Evolutionary conservation across 495 filamentous ascomycete genomes (phyloP).

Genomic region (Neurospora sp.): DNA sequence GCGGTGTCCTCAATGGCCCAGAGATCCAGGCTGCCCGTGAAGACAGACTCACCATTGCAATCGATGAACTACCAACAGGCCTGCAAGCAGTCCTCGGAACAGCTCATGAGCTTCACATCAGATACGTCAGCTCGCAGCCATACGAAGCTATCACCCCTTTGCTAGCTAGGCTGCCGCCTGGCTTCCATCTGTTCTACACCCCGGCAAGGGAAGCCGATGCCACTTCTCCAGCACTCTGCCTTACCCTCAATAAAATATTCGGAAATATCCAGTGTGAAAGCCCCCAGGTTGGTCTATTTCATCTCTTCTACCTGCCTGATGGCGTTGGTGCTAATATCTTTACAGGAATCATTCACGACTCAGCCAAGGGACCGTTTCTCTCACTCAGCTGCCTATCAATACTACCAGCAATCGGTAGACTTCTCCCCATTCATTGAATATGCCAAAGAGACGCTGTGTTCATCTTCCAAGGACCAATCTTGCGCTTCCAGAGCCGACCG

Average conservation of each 20-base stretch:
- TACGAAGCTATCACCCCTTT: conserved; percentile 59
- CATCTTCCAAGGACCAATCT: conserved; percentile 18
- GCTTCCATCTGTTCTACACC: conserved; percentile 74
- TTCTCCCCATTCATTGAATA: conserved; percentile 47
- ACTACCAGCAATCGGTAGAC: conserved; percentile 49
- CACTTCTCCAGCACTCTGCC: conserved; percentile 46
- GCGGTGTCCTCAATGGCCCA: conserved; percentile 40
- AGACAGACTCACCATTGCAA: conserved; percentile 63
- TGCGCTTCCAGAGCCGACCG: conserved; percentile 22
- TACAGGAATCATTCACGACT: conserved; percentile 56
- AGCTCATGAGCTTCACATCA: conserved; percentile 65
- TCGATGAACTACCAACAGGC: conserved; percentile 65
- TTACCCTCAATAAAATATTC: conserved; percentile 51
- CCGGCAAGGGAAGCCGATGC: conserved; percentile 33
- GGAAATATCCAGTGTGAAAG: conserved; percentile 44
- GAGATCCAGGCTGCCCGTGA: conserved; percentile 61
- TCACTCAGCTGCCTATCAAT: conserved; percentile 57
- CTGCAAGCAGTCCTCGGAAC: conserved; percentile 52
- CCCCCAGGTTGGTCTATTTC: conserved; percentile 30
- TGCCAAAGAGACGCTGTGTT: conserved; percentile 48
- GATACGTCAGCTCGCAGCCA: conserved; percentile 54
- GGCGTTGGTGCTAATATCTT: background rate
- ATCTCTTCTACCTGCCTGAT: background rate
- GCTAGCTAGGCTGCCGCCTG: conserved; percentile 61
- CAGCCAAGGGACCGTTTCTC: conserved; percentile 56